Percentiles rank a stretch among this genome's conserved stretches.
phyloP scores from a whole-genome alignment of 441 rosid species.

The Eruca vesicaria region DNA sequence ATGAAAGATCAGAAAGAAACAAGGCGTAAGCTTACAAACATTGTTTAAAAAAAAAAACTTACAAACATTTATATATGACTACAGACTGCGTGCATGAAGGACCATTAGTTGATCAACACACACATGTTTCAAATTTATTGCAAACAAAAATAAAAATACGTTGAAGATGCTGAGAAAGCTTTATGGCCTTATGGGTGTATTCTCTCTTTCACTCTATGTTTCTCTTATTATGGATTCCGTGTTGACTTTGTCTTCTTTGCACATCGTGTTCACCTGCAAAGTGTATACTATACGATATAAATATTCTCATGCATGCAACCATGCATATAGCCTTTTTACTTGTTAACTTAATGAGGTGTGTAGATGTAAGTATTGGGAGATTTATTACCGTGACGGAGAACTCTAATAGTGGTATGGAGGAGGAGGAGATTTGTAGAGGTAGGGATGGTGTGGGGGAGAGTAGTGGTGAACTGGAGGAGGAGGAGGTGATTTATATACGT shows the following conservation, averaged over 20 bases:
- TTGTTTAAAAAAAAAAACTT: no score
- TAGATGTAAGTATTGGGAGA: constrained; percentile 3
- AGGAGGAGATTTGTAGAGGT: constrained; percentile 37
- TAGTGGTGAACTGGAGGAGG: constrained; percentile 36
- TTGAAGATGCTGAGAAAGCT: constrained; percentile 24
- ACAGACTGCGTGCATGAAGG: constrained; percentile 13
- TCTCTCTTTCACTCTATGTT: constrained; percentile 9
- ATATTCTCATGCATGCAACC: constrained; percentile 14
- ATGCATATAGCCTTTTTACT: background rate
- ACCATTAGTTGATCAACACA: constrained; percentile 12
- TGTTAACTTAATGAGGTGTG: background rate
- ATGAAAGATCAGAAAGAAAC: constrained; percentile 15
- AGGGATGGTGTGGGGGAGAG: constrained; percentile 38
- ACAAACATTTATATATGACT: constrained; percentile 15
- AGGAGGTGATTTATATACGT: constrained; percentile 32
- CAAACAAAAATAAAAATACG: constrained; percentile 16
- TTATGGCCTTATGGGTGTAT: constrained; percentile 20
- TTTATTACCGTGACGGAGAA: constrained; percentile 24
- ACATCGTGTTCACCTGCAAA: constrained; percentile 30
- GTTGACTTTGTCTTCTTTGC: constrained; percentile 29
- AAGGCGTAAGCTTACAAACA: constrained; percentile 10
- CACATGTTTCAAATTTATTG: constrained; percentile 27
- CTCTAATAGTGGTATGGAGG: constrained; percentile 39
- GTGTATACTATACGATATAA: background rate
- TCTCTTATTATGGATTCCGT: constrained; percentile 27